Conservation (phyloP, 768 basidiomycete species). For the Roridomyces roridus region DNA sequence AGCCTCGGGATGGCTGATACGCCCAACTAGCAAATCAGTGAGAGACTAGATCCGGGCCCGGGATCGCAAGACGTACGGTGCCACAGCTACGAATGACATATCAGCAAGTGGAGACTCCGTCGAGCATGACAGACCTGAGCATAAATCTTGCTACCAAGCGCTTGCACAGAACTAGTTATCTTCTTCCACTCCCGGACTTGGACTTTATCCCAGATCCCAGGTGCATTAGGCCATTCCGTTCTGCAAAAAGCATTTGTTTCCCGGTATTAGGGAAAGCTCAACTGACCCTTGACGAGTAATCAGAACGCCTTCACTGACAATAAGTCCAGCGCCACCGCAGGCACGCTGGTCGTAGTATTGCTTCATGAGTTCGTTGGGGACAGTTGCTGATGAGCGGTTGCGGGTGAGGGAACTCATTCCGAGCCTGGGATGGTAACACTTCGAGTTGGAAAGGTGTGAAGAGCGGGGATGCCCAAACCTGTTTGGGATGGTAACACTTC, state of each 20-base stretch:
- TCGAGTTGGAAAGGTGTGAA: conserved; percentile 31
- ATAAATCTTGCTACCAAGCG: conserved; percentile 20
- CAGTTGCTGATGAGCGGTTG: conserved; percentile 37
- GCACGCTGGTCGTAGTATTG: conserved; percentile 49
- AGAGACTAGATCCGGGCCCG: background rate
- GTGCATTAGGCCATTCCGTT: conserved; percentile 38
- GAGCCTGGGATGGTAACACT: background rate
- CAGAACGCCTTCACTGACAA: conserved; percentile 38
- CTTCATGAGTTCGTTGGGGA: conserved; percentile 40
- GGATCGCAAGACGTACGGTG: conserved; percentile 29
- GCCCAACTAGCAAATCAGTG: conserved; percentile 24
- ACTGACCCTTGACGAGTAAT: conserved; percentile 38
- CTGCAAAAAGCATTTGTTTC: conserved; percentile 10
- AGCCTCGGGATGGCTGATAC: conserved; percentile 31
- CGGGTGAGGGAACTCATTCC: conserved; percentile 43
- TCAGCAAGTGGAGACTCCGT: background rate
- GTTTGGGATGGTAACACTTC: conserved; percentile 39
- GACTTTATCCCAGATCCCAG: conserved; percentile 15
- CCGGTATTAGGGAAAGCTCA: background rate
- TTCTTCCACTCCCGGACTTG: conserved; percentile 37
- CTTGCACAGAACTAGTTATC: conserved; percentile 41
- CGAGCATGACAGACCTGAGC: conserved; percentile 27
- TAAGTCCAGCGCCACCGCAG: conserved; percentile 41
- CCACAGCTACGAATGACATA: conserved; percentile 25
- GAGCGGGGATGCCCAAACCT: conserved; percentile 25